A percentile compares a stretch with the other conserved stretches of the same genome.
Conservation (phyloP, 2,329 filamentous ascomycete species). For the Scleromitrula shiraiana region DNA sequence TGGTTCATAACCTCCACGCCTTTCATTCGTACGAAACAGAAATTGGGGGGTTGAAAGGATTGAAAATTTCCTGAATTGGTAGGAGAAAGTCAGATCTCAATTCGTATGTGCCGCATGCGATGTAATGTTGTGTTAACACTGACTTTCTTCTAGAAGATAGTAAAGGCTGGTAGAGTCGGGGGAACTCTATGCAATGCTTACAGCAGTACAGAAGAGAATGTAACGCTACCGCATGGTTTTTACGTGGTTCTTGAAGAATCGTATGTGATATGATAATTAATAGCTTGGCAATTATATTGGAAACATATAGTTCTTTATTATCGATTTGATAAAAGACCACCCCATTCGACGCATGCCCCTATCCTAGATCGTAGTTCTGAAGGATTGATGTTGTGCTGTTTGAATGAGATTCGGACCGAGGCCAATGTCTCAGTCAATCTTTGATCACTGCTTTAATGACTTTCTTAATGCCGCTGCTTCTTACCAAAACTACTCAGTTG, state of each 20-base stretch:
- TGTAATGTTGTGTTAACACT: not conserved
- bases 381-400: constrained; percentile 6
- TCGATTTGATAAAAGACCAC: not conserved
- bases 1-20: too few relatives aligned
- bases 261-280: not conserved
- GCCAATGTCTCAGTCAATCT: constrained; percentile 5
- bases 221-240: constrained; percentile 8
- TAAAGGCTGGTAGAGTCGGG: not conserved
- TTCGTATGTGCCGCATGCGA: constrained; percentile 2
- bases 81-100: constrained; percentile 6
- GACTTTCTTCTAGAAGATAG: not conserved
- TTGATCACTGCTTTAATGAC: too few relatives aligned
- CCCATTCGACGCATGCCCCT: not conserved
- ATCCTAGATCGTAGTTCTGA: not conserved
- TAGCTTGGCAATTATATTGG: not conserved
- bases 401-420: constrained; percentile 6
- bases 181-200: constrained; percentile 5
- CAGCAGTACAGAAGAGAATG: not conserved
- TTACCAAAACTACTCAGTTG: too few relatives aligned
- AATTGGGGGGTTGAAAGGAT: not conserved
- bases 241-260: constrained; percentile 3
- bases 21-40: not conserved
- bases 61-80: not conserved
- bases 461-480: too few relatives aligned
- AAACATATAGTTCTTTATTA: not conserved